phyloP scores from a whole-genome alignment of 1,139 yeast genomes.

The Pichia sp. region DNA sequence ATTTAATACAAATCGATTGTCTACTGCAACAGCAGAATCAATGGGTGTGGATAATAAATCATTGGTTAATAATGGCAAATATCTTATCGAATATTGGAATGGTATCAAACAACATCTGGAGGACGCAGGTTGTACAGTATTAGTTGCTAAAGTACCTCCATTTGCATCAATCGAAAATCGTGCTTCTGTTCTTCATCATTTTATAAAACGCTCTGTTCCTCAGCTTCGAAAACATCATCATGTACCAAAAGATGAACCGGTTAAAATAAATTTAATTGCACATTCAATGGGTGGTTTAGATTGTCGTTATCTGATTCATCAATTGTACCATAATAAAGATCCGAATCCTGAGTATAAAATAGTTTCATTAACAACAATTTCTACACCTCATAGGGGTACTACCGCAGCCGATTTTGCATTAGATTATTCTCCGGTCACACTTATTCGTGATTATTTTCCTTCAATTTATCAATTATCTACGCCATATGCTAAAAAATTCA shows the following conservation, averaged over 20 bases:
- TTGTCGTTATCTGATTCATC: constrained; percentile 57
- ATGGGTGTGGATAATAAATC: constrained; percentile 13
- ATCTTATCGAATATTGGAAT: constrained; percentile 67
- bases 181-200: constrained; percentile 51
- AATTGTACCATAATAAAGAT: background rate
- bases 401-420: constrained; percentile 71
- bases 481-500: constrained; percentile 45
- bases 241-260: constrained; percentile 26
- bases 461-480: constrained; percentile 61
- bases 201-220: constrained; percentile 38
- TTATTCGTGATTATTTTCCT: constrained; percentile 34
- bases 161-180: constrained; percentile 70
- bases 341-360: constrained; percentile 38
- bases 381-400: constrained; percentile 87
- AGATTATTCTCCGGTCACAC: constrained; percentile 25
- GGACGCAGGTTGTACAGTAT: constrained; percentile 57
- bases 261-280: constrained; percentile 68
- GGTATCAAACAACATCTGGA: constrained; percentile 65
- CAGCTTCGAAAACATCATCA: constrained; percentile 22
- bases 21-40: background rate
- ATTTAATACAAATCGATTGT: background rate
- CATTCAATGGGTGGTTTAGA: constrained; percentile 96
- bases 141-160: constrained; percentile 76
- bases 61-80: constrained; percentile 27
- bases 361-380: constrained; percentile 70